Evolutionary conservation across 2,329 filamentous ascomycete species (phyloP), one percentile per base, ranked within the genome.

Genomic region (Colletotrichum graminicola): DNA sequence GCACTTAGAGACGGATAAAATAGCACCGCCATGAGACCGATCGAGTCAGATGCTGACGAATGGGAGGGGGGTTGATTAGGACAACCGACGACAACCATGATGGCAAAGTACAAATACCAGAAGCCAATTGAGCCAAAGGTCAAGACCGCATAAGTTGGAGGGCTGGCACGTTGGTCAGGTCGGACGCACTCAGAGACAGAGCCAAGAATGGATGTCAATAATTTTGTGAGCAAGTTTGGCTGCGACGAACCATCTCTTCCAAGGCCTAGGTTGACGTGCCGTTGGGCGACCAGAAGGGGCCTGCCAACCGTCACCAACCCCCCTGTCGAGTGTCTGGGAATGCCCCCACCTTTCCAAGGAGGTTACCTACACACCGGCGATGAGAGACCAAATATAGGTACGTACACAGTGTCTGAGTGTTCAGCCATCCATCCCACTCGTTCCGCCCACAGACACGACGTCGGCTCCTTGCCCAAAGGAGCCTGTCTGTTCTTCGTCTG

Each of bases 401-500:
- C 43, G 43, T 47, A 26, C 32, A 49, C 29, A 51, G 59, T 49
- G 34, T 41, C 43, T 45, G n/a, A 4, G 14, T 16, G 26, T 32
- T 18, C 26, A 39, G 56, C 34, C 47, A 29, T 61, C 64, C 55
- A n/a, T 61, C 64, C 47, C 45, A 66, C 32, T 63, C 23, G 26
- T 23, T 32, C 39, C 32, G 41, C 36, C 57, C 43, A 54, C 34
- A 39, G 57, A 67, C 64, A 23, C 51, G 32, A 70, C 56, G 54
- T 39, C 39, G 26, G 63, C 54, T 14, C 67, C 62, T 41, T 67
- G 63, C 43, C 67, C 43, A 39, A 32, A 45, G 32, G 51, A 34
- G 34, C 18, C 57, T 63, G 36, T 45, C 51, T 29, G n/a, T 67
- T 62, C 34, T 43, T n/a, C 43, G n/a, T 49, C 49, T 52, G 56